phyloP scores from a whole-genome alignment of 495 filamentous ascomycete species.

The Chaetomidium leptoderma region DNA sequence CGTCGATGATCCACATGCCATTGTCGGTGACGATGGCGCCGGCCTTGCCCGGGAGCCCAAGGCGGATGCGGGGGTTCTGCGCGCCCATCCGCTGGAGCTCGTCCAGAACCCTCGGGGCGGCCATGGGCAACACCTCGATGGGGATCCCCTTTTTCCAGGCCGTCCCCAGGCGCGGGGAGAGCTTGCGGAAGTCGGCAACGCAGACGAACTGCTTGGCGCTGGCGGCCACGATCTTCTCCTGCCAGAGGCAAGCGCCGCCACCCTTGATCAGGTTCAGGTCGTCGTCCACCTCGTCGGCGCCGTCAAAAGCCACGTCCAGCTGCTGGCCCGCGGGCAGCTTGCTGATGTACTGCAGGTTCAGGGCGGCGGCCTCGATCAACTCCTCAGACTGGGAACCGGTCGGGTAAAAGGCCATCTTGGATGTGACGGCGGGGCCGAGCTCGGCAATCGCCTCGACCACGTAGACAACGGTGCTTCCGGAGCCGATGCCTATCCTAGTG shows the following conservation, averaged over 20 bases:
- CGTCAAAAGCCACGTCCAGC: slow-evolving; percentile 83
- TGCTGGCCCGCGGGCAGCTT: slow-evolving; percentile 53
- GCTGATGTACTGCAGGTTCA: slow-evolving; percentile 74
- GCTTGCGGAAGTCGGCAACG: slow-evolving; percentile 90
- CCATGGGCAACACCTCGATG: slow-evolving; percentile 85
- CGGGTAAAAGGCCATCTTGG: slow-evolving; percentile 75
- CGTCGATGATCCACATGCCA: slow-evolving; percentile 88
- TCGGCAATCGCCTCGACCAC: slow-evolving; percentile 91
- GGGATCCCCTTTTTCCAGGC: slow-evolving; percentile 75
- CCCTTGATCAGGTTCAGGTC: slow-evolving; percentile 97
- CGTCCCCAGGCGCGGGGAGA: slow-evolving; percentile 69
- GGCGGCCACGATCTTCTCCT: slow-evolving; percentile 92
- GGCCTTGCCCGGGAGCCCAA: slow-evolving; percentile 63
- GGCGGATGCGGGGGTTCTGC: slow-evolving; percentile 60
- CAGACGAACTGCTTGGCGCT: slow-evolving; percentile 84
- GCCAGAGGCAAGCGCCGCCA: slow-evolving; percentile 92
- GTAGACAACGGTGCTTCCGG: slow-evolving; percentile 88
- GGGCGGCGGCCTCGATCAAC: slow-evolving; percentile 70
- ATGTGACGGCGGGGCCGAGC: slow-evolving; percentile 54
- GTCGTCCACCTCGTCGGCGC: slow-evolving; percentile 94
- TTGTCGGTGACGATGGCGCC: slow-evolving; percentile 90
- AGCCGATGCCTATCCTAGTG: slow-evolving; percentile 84
- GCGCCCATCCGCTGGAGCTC: slow-evolving; percentile 68
- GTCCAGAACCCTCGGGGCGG: slow-evolving; percentile 64
- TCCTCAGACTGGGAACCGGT: slow-evolving; percentile 87